A percentile compares a stretch with the other conserved stretches of the same genome.
These are phyloP conservation scores for Globisporangium cederbergense DNA, from an alignment of 352 stramenopile species.

Conservation along the genomic window DNA sequence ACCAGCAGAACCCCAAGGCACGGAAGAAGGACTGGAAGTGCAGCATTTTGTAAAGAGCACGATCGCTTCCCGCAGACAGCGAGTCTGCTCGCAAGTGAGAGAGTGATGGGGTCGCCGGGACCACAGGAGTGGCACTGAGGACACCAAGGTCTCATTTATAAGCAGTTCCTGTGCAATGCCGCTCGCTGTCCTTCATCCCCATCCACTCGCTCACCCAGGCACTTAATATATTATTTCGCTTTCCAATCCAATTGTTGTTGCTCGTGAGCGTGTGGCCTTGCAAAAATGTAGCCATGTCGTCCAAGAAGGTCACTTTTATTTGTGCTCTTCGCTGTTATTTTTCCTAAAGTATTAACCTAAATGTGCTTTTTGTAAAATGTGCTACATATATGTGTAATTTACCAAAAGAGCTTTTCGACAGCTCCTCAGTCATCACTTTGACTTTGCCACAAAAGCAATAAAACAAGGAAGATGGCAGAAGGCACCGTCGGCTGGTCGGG, in stretches of 20 bases:
- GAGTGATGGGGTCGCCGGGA: not conserved
- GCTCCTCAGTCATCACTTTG: not conserved
- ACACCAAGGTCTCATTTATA: not conserved
- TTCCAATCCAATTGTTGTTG: not conserved
- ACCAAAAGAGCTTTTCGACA: not conserved
- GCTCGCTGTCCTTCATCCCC: not conserved
- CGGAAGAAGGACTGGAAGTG: conserved; percentile 43
- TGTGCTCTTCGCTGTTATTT: not conserved
- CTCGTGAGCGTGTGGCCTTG: not conserved
- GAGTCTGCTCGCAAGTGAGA: not conserved
- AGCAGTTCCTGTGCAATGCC: no score
- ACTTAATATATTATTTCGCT: conserved; percentile 11
- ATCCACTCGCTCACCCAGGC: not conserved
- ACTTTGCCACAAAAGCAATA: not conserved
- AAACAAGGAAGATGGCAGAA: conserved; percentile 28
- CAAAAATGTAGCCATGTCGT: conserved; percentile 6
- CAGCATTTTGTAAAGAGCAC: conserved; percentile 57
- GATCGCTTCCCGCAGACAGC: not conserved
- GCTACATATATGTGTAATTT: not conserved
- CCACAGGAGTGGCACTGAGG: no score
- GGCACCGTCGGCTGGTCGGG: conserved; percentile 33
- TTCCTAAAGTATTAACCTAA: not conserved
- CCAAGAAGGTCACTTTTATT: not conserved
- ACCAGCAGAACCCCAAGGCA: conserved; percentile 71
- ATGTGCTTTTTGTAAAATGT: not conserved